Base-by-base conservation (phyloP, 345 rosid genomes). In the Odontarrhena argentea region DNA sequence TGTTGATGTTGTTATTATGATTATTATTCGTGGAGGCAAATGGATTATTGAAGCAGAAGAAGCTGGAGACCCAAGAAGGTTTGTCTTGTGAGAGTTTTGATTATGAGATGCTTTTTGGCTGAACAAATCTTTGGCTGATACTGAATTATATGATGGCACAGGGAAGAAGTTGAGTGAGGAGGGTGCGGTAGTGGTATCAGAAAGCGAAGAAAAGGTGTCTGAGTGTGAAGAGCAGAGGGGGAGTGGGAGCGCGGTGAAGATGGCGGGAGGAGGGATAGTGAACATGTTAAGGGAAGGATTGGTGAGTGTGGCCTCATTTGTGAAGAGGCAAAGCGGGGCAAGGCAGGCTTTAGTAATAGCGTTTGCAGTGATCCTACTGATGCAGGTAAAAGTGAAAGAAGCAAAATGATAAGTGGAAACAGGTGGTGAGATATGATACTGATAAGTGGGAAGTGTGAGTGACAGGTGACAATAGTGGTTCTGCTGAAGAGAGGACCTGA, bases 401-500 rank as follows among this genome's bases (percentile, higher is more conserved):
- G 22, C 22, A 18, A 18, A 18, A 18, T 18, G 22, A 11, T 40
- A 24, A 5, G 13, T 8, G 30, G 35, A 25, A 22, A 47, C 26
- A 46, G 54, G 9, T 11, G 28, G 65, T 28, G 25, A n/a, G 40
- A 6, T 35, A 26, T 18, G 55, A n/a, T 30, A 40, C 60, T 55
- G 40, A 65, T 32, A 15, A 38, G 38, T 25, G 22, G 46, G 34
- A 15, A 36, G 38, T 18, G 46, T 55, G 67, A 75, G 36, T 4
- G 4, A 72, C 85, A 93, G 97, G 79, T 85, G 64, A 93, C 87
- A 67, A 85, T 85, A 76, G 73, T 88, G 64, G 83, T 90, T 69
- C 83, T 93, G 6, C 67, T 90, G 65, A 82, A 74, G 74, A 75
- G 89, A 76, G 71, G 71, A 65, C 86, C 96, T 32, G 73, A 51